Percentiles rank a stretch among this genome's conserved stretches.
phyloP scores from a whole-genome alignment of 352 stramenopile genomes.

The Phytophthora fragariaefolia region DNA sequence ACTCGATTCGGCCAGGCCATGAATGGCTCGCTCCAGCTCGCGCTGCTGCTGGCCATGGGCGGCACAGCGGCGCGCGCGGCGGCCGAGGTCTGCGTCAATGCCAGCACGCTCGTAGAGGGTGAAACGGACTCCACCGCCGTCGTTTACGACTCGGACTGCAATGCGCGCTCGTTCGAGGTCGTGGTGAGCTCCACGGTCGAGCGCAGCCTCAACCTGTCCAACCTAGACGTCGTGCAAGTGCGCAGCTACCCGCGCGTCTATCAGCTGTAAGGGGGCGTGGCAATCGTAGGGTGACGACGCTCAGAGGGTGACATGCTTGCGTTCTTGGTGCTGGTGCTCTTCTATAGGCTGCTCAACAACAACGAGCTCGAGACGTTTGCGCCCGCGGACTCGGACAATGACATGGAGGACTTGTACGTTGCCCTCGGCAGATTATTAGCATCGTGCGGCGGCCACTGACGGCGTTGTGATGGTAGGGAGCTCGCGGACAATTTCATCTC shows the following conservation, averaged over 20 bases:
- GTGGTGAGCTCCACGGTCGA: slow-evolving; percentile 32
- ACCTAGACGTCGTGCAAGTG: slow-evolving; percentile 56
- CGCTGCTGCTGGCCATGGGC: slow-evolving; percentile 13
- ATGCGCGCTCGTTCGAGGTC: slow-evolving; percentile 51
- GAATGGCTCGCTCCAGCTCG: slow-evolving; percentile 29
- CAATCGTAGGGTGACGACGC: background rate
- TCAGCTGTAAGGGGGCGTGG: slow-evolving; percentile 40
- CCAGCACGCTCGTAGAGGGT: slow-evolving; percentile 54
- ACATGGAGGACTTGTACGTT: slow-evolving; percentile 63
- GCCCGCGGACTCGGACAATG: slow-evolving; percentile 44
- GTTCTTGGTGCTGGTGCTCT: background rate
- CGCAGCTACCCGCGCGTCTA: slow-evolving; percentile 62
- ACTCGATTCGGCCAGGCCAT: slow-evolving; percentile 17
- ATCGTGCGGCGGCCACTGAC: background rate
- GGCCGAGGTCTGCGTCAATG: slow-evolving; percentile 36
- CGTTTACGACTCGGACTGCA: slow-evolving; percentile 61
- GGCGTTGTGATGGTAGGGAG: slow-evolving; percentile 30
- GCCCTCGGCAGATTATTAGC: background rate
- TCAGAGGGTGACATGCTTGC: background rate
- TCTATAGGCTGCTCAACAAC: slow-evolving; percentile 48
- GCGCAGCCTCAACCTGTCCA: slow-evolving; percentile 72
- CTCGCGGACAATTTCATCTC: slow-evolving; percentile 53
- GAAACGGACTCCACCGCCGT: slow-evolving; percentile 46
- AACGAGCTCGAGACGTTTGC: slow-evolving; percentile 66
- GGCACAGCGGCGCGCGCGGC: slow-evolving; percentile 11